A percentile compares a stretch with the other conserved stretches of the same genome.
Conservation (phyloP, 495 filamentous ascomycete species). For the Ascobolus immersus region DNA sequence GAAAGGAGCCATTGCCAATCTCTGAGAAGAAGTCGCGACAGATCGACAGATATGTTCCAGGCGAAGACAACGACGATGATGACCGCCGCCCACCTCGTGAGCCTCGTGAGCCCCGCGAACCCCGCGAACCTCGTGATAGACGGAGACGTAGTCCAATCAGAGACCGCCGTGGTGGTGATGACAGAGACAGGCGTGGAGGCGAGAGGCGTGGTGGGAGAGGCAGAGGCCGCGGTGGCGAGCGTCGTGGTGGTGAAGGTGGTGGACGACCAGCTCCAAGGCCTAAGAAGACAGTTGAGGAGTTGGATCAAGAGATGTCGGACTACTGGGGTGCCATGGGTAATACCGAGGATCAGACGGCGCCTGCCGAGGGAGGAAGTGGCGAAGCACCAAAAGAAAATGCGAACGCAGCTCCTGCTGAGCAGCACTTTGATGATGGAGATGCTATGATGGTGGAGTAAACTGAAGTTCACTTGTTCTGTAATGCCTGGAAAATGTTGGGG, state of each 20-base stretch:
- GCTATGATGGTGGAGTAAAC: no score
- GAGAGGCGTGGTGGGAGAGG: slow-evolving; percentile 18
- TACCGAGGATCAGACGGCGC: no score
- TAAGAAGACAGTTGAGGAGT: slow-evolving; percentile 72
- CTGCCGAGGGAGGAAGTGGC: no score
- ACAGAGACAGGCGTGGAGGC: background rate
- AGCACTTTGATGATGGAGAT: no score
- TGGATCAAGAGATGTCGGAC: slow-evolving; percentile 89
- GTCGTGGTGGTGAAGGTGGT: slow-evolving; percentile 15
- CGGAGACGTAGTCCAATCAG: no score
- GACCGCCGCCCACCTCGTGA: no score
- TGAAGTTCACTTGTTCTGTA: no score
- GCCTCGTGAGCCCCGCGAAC: no score
- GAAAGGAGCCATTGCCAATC: background rate
- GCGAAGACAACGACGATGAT: slow-evolving; percentile 24
- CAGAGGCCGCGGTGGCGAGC: slow-evolving; percentile 21
- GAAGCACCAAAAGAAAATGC: no score
- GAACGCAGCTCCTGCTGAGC: no score
- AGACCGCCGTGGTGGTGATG: background rate
- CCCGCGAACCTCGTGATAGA: slow-evolving; percentile 21
- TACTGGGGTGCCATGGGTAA: slow-evolving; percentile 27
- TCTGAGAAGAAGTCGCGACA: no score
- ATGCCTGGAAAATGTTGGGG: no score
- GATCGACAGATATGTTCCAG: slow-evolving; percentile 68
- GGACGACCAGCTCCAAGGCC: slow-evolving; percentile 31